Evolutionary conservation across 345 rosid genomes (phyloP), one percentile per base, ranked within the genome.

Genomic region (Boechera retrofracta): DNA sequence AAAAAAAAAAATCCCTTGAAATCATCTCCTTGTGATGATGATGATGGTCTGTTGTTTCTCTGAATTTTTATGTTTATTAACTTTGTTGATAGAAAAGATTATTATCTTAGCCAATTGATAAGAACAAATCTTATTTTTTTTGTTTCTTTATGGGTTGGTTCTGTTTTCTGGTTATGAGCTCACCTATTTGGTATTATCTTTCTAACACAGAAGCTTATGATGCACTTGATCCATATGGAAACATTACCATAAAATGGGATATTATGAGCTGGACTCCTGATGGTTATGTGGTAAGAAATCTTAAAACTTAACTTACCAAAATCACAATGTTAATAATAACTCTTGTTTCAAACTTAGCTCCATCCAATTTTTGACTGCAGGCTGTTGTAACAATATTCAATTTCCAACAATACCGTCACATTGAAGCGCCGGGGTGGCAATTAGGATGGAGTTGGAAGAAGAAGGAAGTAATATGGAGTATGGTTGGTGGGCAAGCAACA

Each of bases 171-270:
- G 56, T 41, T 28, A 64, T 55, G 42, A 77, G 44, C 52, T 47
- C 73, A 49, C 28, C 32, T 63, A 71, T 48, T 67, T 76, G 24
- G 35, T 72, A 3, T 18, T 35, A 26, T 70, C 16, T 70, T 24
- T 15, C 1, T 33, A 52, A 59, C 64, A 51, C 85, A 87, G 96
- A 87, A 80, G 93, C 97, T 38, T 94, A 90, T 70, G 98, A 92
- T 87, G 82, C 95, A 36, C 90, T 94, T 76, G 97, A 92, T 77
- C 98, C 97, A 57, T 83, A 35, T 72, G 97, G 95, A 51, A 94
- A 94, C 76, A 89, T 94, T 85, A 94, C 98, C 38, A 86, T 92
- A 77, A 94, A 85, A 84, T 94, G 97, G 98, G 98, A 94, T 78
- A 64, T 94, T 64, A 84, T 80, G 61, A 86, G 71, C 82, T 94